Base-by-base conservation (phyloP, 140 eudicot genomes). In the Cichorium intybus region DNA sequence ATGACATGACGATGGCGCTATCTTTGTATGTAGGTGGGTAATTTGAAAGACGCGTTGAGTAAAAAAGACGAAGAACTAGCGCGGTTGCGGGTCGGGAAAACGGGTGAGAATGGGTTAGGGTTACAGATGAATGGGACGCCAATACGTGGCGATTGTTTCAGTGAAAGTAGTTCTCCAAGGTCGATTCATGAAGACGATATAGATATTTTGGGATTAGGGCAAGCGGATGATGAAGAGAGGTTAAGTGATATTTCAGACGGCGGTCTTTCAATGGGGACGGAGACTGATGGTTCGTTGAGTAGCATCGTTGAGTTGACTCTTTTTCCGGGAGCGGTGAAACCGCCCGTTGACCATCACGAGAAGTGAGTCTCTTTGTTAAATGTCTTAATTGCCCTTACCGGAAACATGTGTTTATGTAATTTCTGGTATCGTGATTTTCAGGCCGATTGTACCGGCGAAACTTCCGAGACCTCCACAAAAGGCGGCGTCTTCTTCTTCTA, bases 211-310 rank as follows among this genome's bases (percentile, higher is more conserved):
- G 84, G 93, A 51, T 83, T 85, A 66, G 95, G 85, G 55, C 93
- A 88, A 69, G n/a, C n/a, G n/a, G 89, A 47, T 8, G 96, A 88
- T 75, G 96, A 92, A 5, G 96, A 81, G 75, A 83, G 93, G 62
- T 75, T 92, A 52, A 92, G 98, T 68, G 98, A 88, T 66, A 88
- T 92, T 66, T 92, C 98, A 31, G 98, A 92, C 47, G 86, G 96
- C 27, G 96, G 55, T 66, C 95, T 88, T 57, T 92, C 96, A 4
- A 85, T 85, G 89, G 95, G 95, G 53, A 85, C 96, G 2, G 98
- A 92, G 68, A 85, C 98, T 3, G 95, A 92, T 73, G 87, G 92
- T 37, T 88, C 98, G 11, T 45, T 78, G 18, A 70, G 78, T 69
- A 86, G 88, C 64, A 80, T 82, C 27, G 81, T 85, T 17, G 98